Conservation (phyloP, 2,329 filamentous ascomycete species). For the Trichoderma sp. region DNA sequence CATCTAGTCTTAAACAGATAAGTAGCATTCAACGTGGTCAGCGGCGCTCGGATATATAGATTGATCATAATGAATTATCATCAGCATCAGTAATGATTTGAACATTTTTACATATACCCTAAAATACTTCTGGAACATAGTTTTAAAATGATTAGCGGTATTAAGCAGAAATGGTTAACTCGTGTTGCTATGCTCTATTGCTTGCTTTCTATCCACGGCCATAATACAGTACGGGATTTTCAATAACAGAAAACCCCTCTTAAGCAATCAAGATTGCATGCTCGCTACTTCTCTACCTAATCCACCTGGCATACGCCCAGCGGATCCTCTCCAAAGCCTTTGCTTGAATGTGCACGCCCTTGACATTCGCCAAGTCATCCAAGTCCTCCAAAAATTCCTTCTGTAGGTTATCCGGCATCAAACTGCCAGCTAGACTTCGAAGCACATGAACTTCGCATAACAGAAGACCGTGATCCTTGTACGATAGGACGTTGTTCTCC, state of each 20-base stretch:
- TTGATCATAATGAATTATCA: not conserved
- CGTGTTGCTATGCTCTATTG: not conserved
- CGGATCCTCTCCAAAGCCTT: conserved; percentile 80
- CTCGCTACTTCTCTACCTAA: conserved; percentile 43
- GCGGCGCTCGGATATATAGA: not conserved
- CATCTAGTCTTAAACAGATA: not conserved
- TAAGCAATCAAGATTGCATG: not conserved
- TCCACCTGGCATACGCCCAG: conserved; percentile 87
- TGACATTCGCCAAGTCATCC: conserved; percentile 81
- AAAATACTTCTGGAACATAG: not conserved
- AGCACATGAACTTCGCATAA: conserved; percentile 89
- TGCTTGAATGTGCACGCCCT: conserved; percentile 76
- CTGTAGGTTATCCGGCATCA: conserved; percentile 75
- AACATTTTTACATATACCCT: not conserved
- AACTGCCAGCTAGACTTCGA: conserved; percentile 59
- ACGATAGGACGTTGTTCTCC: conserved; percentile 75
- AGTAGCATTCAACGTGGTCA: not conserved
- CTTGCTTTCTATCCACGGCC: not conserved
- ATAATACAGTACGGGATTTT: not conserved
- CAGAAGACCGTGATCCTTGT: conserved; percentile 89
- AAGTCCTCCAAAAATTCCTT: conserved; percentile 89
- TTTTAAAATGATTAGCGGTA: not conserved
- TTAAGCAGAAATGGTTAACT: not conserved
- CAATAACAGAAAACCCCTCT: not conserved
- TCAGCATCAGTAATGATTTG: not conserved